Conservation (phyloP, 192 early-diverging fungal species). For the Coemansia sp. region DNA sequence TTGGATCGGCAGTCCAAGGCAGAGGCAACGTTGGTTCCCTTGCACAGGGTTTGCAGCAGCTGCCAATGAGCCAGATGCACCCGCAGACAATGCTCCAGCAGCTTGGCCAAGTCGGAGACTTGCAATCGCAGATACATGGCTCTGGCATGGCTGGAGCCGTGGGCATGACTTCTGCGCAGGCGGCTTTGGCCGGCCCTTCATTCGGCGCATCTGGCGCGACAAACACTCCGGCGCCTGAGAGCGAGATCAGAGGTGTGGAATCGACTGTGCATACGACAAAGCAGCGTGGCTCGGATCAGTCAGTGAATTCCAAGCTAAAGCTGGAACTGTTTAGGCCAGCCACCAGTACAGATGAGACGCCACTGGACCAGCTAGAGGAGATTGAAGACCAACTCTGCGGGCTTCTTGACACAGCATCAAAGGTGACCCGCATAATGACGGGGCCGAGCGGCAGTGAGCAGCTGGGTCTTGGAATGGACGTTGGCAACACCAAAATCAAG, state of each 20-base stretch:
- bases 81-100: conserved; percentile 1
- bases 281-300: neutral
- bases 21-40: neutral
- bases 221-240: conserved; percentile 7
- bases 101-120: neutral
- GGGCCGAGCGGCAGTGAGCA: conserved; percentile 20
- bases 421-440: conserved; percentile 33
- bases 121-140: neutral
- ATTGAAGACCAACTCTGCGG: conserved; percentile 40
- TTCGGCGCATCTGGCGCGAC: neutral
- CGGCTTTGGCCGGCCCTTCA: conserved; percentile 3
- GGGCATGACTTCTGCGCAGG: neutral
- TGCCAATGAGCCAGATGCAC: neutral
- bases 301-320: conserved; percentile 13
- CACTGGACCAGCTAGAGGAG: conserved; percentile 34
- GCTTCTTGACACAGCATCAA: conserved; percentile 36
- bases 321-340: conserved; percentile 12
- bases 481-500: conserved; percentile 16
- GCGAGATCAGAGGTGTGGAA: conserved; percentile 25
- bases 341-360: neutral
- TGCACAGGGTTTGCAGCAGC: conserved; percentile 4
- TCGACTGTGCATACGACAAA: conserved; percentile 22
- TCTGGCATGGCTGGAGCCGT: neutral
- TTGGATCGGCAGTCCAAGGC: neutral
- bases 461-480: conserved; percentile 7